Conservation (phyloP, 1,284 basidiomycete genomes). For the Lignosus rhinocerotis region DNA sequence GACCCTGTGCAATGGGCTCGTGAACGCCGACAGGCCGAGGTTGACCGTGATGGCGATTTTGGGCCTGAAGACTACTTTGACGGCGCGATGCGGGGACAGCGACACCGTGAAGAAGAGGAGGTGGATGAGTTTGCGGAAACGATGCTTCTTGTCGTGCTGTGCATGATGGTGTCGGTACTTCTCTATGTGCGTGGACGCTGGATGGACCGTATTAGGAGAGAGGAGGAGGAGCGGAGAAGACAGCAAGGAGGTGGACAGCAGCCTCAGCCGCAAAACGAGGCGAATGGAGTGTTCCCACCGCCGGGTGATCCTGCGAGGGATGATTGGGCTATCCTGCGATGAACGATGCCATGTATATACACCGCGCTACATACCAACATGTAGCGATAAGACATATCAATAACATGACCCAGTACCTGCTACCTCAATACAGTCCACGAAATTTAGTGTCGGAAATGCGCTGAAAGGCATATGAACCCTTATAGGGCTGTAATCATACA, state of each 20-base stretch:
- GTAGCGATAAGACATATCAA: background rate
- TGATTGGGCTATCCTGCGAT: constrained; percentile 67
- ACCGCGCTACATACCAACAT: background rate
- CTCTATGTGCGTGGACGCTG: constrained; percentile 74
- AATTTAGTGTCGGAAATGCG: no score
- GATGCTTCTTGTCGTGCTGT: constrained; percentile 65
- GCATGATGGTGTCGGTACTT: constrained; percentile 63
- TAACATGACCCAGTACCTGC: background rate
- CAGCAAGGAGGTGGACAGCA: constrained; percentile 55
- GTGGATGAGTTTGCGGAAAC: constrained; percentile 72
- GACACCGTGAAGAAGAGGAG: constrained; percentile 57
- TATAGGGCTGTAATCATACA: no score
- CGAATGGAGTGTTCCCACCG: constrained; percentile 59
- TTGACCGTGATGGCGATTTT: constrained; percentile 70
- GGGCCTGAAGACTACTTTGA: constrained; percentile 83
- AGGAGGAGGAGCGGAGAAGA: constrained; percentile 62
- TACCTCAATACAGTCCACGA: background rate
- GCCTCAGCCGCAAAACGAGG: constrained; percentile 37
- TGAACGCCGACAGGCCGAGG: constrained; percentile 67
- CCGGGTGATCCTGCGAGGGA: constrained; percentile 62
- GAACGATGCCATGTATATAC: no score
- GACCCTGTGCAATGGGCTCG: constrained; percentile 81
- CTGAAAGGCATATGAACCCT: no score
- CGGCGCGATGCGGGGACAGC: constrained; percentile 56
- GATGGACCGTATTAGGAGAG: constrained; percentile 63